These are phyloP conservation scores for Coemansia sp. DNA, from an alignment of 192 early-diverging fungal genomes.

Conservation along the genomic window DNA sequence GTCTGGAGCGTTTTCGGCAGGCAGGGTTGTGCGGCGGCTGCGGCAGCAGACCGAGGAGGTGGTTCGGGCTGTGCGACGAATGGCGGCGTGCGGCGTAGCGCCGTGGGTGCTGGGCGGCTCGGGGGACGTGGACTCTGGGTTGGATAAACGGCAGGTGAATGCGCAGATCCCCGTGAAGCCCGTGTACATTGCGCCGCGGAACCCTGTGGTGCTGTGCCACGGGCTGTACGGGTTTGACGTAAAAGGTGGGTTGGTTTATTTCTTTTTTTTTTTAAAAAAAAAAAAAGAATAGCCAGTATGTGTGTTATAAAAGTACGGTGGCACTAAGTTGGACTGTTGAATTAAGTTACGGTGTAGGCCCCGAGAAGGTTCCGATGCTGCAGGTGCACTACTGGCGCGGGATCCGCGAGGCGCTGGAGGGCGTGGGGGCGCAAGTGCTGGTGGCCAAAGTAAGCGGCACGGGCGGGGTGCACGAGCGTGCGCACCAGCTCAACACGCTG, in stretches of 20 bases:
- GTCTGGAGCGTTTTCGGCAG: constrained; percentile 34
- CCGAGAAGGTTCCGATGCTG: constrained; percentile 69
- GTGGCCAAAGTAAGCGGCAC: constrained; percentile 75
- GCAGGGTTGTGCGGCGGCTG: constrained; percentile 31
- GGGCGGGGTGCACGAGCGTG: constrained; percentile 70
- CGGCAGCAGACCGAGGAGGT: constrained; percentile 17
- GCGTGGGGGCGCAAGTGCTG: constrained; percentile 77
- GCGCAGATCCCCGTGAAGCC: constrained; percentile 57
- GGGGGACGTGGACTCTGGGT: no score
- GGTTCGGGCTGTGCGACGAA: constrained; percentile 16
- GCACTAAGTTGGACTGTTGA: no score
- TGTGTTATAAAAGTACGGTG: no score
- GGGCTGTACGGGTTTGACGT: constrained; percentile 91
- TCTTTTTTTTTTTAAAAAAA: no score
- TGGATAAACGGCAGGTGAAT: constrained; percentile 36
- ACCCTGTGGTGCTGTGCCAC: constrained; percentile 85
- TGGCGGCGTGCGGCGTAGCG: constrained; percentile 25
- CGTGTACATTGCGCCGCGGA: constrained; percentile 68
- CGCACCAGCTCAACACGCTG: constrained; percentile 68
- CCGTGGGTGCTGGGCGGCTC: constrained; percentile 40
- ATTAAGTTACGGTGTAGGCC: constrained; percentile 51
- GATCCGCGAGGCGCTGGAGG: constrained; percentile 71
- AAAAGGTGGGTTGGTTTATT: constrained; percentile 32
- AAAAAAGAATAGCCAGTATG: no score
- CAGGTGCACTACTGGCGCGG: constrained; percentile 87